phyloP scores from a whole-genome alignment of 1,139 yeast genomes.

The Groenewaldozyma auringiensis region DNA sequence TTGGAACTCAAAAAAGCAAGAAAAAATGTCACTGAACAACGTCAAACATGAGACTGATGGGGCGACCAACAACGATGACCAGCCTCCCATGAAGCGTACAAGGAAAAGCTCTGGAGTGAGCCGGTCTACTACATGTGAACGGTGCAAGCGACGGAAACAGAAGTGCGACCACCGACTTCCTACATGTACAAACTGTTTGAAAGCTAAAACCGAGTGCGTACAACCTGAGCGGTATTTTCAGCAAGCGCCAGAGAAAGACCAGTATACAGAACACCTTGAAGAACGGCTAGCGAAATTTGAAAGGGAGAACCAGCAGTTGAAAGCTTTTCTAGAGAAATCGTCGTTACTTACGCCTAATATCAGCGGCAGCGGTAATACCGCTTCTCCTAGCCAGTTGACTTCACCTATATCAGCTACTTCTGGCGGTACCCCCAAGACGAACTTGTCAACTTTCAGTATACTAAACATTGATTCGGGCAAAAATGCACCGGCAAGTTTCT shows the following conservation, averaged over 20 bases:
- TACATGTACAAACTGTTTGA: constrained; percentile 52
- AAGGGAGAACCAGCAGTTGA: constrained; percentile 17
- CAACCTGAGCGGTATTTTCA: constrained; percentile 48
- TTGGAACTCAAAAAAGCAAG: too few species aligned
- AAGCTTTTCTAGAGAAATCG: background rate
- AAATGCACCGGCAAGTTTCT: constrained; percentile 24
- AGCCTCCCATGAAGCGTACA: too few species aligned
- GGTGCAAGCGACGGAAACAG: constrained; percentile 25
- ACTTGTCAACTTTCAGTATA: constrained; percentile 18
- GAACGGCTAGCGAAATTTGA: constrained; percentile 45
- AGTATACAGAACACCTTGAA: constrained; percentile 46
- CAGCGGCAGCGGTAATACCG: background rate
- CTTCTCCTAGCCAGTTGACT: background rate
- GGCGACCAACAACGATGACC: too few species aligned
- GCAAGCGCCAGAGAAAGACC: constrained; percentile 32
- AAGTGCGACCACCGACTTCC: constrained; percentile 54
- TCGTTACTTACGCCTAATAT: too few species aligned
- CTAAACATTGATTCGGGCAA: constrained; percentile 21
- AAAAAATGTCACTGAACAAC: too few species aligned
- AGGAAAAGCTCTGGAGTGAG: too few species aligned
- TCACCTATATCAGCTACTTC: too few species aligned
- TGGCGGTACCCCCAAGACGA: background rate
- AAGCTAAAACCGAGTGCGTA: constrained; percentile 48
- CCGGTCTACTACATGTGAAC: constrained; percentile 25
- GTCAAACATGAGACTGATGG: too few species aligned